phyloP scores from a whole-genome alignment of 805 yeast species.

The Kodamaea kakaduensis region DNA sequence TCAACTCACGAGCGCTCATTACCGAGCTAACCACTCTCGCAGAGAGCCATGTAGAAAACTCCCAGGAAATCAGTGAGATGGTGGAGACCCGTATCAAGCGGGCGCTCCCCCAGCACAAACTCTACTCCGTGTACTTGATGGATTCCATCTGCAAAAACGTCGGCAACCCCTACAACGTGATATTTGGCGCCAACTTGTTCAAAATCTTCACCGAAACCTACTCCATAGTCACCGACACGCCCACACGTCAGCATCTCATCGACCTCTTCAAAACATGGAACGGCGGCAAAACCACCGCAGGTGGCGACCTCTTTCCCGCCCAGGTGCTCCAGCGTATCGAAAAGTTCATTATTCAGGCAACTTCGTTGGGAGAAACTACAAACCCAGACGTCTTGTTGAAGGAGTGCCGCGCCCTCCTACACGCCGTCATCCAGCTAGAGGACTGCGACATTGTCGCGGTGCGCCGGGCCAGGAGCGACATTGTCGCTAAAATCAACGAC shows the following conservation, averaged over 20 bases:
- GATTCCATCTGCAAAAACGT: constrained; percentile 42
- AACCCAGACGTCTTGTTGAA: constrained; percentile 32
- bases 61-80: constrained; percentile 29
- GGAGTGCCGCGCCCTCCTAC: constrained; percentile 35
- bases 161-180: constrained; percentile 40
- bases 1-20: constrained; percentile 36
- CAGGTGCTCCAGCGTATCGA: constrained; percentile 30
- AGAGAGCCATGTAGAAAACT: constrained; percentile 28
- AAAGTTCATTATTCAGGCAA: constrained; percentile 37
- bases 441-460: constrained; percentile 8
- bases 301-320: constrained; percentile 31
- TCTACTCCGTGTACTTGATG: constrained; percentile 32
- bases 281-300: constrained; percentile 30
- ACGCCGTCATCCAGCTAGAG: constrained; percentile 25
- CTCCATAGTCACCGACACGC: constrained; percentile 35
- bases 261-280: constrained; percentile 42
- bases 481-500: constrained; percentile 29
- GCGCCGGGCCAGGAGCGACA: constrained; percentile 23
- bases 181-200: constrained; percentile 33
- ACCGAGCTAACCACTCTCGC: constrained; percentile 38
- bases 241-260: constrained; percentile 37
- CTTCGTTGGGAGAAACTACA: constrained; percentile 20
- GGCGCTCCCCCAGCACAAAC: constrained; percentile 37
- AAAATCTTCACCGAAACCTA: constrained; percentile 37
- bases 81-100: constrained; percentile 34